phyloP scores from a whole-genome alignment of 768 basidiomycete species.

The Coprinellus micaceus region DNA sequence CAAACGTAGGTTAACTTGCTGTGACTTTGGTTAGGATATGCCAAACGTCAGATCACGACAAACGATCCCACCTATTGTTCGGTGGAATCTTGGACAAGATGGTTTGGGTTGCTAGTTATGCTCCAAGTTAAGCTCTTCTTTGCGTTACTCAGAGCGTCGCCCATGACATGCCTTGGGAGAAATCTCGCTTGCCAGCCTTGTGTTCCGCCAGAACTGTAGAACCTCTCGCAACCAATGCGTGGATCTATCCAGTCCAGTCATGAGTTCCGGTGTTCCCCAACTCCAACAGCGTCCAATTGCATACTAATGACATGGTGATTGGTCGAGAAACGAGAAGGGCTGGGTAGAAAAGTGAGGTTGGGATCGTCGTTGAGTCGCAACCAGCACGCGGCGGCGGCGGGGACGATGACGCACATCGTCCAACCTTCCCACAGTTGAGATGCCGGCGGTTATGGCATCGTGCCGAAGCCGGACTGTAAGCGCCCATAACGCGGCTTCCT shows the following conservation, averaged over 20 bases:
- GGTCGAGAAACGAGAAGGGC: neutral
- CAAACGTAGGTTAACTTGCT: constrained; percentile 84
- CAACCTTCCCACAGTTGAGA: neutral
- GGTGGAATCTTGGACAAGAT: constrained; percentile 96
- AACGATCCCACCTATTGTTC: constrained; percentile 57
- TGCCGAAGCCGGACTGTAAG: too few relatives aligned
- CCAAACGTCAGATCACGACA: neutral
- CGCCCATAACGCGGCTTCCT: too few relatives aligned
- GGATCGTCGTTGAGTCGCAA: neutral
- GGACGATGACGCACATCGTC: neutral
- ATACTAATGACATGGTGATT: constrained; percentile 30
- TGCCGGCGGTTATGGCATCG: neutral
- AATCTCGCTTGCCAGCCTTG: constrained; percentile 75
- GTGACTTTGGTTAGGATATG: constrained; percentile 10
- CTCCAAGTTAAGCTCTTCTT: neutral
- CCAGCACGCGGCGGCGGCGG: too few relatives aligned
- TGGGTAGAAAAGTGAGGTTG: neutral
- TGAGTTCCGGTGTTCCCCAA: neutral
- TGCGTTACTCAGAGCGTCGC: neutral
- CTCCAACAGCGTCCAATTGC: neutral
- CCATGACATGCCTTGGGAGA: constrained; percentile 70
- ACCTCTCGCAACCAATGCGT: constrained; percentile 79
- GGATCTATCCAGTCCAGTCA: constrained; percentile 47
- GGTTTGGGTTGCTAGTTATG: constrained; percentile 65
- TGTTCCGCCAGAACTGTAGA: constrained; percentile 84